phyloP scores from a whole-genome alignment of 441 rosid species.

The Arabidopsis lyrata region DNA sequence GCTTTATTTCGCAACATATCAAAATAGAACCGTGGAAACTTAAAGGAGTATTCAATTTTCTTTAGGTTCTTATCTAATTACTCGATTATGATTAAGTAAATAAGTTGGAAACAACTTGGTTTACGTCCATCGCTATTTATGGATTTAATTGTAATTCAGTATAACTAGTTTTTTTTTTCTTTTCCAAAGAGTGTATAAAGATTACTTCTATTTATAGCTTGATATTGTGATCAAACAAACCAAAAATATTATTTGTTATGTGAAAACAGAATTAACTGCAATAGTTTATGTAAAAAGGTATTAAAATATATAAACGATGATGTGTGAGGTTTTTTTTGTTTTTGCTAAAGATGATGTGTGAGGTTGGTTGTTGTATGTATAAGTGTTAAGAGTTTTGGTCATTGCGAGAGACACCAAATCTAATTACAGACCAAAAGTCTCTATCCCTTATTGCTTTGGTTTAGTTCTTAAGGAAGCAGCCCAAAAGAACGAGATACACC shows the following conservation, averaged over 20 bases:
- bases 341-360: background rate
- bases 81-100: background rate
- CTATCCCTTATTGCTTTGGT: constrained; percentile 53
- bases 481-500: constrained; percentile 26
- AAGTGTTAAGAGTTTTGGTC: constrained; percentile 40
- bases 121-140: background rate
- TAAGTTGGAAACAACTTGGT: background rate
- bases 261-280: background rate
- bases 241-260: background rate
- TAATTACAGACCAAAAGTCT: constrained; percentile 71
- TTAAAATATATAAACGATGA: background rate
- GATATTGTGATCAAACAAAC: background rate
- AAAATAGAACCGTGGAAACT: background rate
- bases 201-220: background rate
- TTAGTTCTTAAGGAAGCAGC: constrained; percentile 39
- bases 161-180: background rate
- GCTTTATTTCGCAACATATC: background rate
- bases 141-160: background rate
- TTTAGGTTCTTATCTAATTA: too few species aligned
- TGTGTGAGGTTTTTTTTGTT: constrained; percentile 8
- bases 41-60: too few species aligned
- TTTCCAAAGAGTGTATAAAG: background rate
- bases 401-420: constrained; percentile 61
- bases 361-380: constrained; percentile 38
- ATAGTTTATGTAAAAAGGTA: background rate